Conservation (phyloP, 345 rosid species). For the Aquilaria yunnanensis region DNA sequence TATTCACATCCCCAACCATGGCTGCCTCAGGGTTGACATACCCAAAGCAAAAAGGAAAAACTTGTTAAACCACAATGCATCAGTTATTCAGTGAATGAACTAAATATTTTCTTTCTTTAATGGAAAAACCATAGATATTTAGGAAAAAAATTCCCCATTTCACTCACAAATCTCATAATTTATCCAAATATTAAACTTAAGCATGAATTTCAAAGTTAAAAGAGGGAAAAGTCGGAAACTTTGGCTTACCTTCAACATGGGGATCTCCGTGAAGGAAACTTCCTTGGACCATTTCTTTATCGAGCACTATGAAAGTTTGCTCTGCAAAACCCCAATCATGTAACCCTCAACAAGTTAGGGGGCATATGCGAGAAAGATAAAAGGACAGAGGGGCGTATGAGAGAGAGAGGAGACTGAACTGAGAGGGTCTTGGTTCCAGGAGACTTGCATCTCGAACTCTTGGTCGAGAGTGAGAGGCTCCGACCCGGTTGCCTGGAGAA, state of each 20-base stretch:
- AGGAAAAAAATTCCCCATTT: neutral
- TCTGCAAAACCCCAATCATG: slow-evolving; percentile 41
- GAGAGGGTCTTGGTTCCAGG: slow-evolving; percentile 89
- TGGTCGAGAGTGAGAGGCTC: slow-evolving; percentile 81
- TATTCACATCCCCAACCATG: slow-evolving; percentile 90
- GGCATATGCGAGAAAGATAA: neutral
- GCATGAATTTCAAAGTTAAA: neutral
- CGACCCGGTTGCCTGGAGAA: slow-evolving; percentile 84
- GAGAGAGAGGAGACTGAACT: slow-evolving; percentile 30
- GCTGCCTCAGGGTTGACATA: slow-evolving; percentile 32
- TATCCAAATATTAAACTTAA: neutral
- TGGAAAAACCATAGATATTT: neutral
- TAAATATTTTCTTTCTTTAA: slow-evolving; percentile 6
- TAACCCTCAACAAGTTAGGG: slow-evolving; percentile 6
- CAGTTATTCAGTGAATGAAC: slow-evolving; percentile 1
- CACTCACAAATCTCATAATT: neutral
- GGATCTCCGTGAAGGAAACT: slow-evolving; percentile 56
- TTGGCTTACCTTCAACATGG: slow-evolving; percentile 56
- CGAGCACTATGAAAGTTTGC: slow-evolving; percentile 80
- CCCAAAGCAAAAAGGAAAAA: slow-evolving; percentile 8
- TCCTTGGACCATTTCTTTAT: slow-evolving; percentile 56
- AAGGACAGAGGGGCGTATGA: slow-evolving; percentile 5
- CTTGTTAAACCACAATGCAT: slow-evolving; percentile 1
- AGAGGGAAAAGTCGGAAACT: neutral
- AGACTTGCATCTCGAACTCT: slow-evolving; percentile 76